Evolutionary conservation across 345 rosid genomes (phyloP).

Genomic region (Populus davidiana): DNA sequence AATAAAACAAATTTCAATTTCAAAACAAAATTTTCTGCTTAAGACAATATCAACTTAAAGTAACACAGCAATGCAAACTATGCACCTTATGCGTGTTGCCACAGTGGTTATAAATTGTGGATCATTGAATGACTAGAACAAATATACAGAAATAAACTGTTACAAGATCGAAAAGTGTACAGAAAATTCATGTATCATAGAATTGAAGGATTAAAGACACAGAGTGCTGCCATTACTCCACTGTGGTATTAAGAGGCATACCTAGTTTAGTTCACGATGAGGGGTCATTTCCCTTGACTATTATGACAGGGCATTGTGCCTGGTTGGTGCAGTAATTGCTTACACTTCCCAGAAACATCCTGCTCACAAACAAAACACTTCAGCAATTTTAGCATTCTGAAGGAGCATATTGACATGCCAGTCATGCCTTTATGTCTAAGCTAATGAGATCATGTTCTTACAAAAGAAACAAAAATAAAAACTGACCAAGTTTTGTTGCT

Average conservation of each 20-base stretch:
- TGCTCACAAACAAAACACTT: conserved; percentile 24
- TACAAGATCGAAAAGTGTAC: background rate
- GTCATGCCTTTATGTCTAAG: background rate
- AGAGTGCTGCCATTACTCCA: background rate
- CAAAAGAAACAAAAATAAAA: background rate
- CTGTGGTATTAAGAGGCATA: conserved; percentile 11
- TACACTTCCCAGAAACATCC: conserved; percentile 96
- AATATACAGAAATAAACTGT: background rate
- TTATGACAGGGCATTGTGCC: conserved; percentile 69
- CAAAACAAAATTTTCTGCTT: too few relatives aligned
- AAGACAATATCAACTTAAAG: too few relatives aligned
- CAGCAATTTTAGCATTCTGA: background rate
- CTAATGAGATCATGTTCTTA: background rate
- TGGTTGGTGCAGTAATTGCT: conserved; percentile 88
- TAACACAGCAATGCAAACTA: background rate
- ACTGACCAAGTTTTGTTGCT: background rate
- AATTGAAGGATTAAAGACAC: background rate
- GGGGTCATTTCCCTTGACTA: conserved; percentile 55
- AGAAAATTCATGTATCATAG: background rate
- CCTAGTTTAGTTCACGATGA: conserved; percentile 38
- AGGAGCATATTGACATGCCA: background rate
- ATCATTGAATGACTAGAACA: background rate
- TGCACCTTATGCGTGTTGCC: background rate
- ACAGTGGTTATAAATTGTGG: background rate
- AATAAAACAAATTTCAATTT: too few relatives aligned